Evolutionary conservation across 1,284 basidiomycete species (phyloP).

Genomic region (Pseudozyma tsukubaensis): DNA sequence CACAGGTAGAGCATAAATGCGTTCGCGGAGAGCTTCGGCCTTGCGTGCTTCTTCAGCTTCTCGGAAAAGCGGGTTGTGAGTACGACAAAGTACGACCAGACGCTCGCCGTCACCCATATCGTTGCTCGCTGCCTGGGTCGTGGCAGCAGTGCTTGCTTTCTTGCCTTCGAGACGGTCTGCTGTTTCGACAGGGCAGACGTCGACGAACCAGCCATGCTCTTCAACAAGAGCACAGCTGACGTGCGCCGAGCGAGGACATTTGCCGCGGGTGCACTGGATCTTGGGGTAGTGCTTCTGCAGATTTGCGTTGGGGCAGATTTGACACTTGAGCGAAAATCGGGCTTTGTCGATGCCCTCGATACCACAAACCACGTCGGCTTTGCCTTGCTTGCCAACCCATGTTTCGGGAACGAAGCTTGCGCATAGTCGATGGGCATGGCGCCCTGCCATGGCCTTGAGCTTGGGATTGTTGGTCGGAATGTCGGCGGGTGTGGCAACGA

Average conservation of each 20-base stretch:
- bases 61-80: constrained; percentile 63
- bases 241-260: constrained; percentile 92
- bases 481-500: constrained; percentile 47
- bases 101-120: constrained; percentile 49
- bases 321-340: constrained; percentile 76
- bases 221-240: constrained; percentile 80
- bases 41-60: constrained; percentile 51
- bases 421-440: constrained; percentile 65
- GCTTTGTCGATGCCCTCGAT: constrained; percentile 58
- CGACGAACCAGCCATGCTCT: constrained; percentile 63
- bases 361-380: constrained; percentile 54
- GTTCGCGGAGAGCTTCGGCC: constrained; percentile 43
- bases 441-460: constrained; percentile 31
- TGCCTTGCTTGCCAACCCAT: constrained; percentile 56
- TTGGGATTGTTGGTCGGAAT: constrained; percentile 29
- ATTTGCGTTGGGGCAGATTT: constrained; percentile 78
- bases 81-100: constrained; percentile 63
- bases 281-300: constrained; percentile 85
- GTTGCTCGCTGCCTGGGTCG: constrained; percentile 3
- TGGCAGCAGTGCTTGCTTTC: constrained; percentile 12
- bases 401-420: constrained; percentile 65
- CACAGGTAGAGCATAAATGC: constrained; percentile 33
- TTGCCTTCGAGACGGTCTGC: constrained; percentile 62
- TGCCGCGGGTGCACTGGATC: constrained; percentile 91
- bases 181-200: constrained; percentile 44